These are phyloP conservation scores for Persicaria maculosa DNA, from an alignment of 148 eudicot genomes.

Conservation along the genomic window DNA sequence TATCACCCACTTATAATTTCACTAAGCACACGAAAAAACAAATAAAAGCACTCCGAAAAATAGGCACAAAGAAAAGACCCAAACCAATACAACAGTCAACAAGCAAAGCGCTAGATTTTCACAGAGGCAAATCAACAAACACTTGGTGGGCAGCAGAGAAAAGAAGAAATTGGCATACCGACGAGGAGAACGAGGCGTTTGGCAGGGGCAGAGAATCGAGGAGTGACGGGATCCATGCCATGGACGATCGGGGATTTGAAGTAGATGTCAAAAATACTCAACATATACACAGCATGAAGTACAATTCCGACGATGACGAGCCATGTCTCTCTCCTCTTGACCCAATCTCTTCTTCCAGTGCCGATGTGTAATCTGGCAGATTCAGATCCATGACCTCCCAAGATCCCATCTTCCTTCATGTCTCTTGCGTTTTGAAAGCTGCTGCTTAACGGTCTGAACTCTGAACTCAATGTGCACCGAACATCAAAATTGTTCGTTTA, in stretches of 20 bases:
- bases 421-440: not conserved
- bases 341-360: conserved; percentile 27
- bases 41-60: no score
- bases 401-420: conserved; percentile 40
- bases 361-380: conserved; percentile 20
- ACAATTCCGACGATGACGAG: conserved; percentile 68
- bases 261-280: conserved; percentile 93
- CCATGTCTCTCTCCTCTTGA: conserved; percentile 71
- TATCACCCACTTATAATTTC: no score
- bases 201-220: conserved; percentile 72
- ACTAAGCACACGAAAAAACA: no score
- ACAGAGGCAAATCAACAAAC: conserved; percentile 25
- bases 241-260: conserved; percentile 96
- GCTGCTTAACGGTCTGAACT: not conserved
- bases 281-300: conserved; percentile 88
- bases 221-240: conserved; percentile 94
- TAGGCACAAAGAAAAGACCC: not conserved
- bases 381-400: conserved; percentile 24
- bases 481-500: no score
- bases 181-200: conserved; percentile 84
- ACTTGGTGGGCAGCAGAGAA: not conserved
- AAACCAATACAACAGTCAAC: no score
- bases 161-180: conserved; percentile 28
- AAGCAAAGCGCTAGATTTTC: not conserved
- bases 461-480: no score